Percentiles rank a stretch among this genome's conserved stretches.
These are phyloP conservation scores for Geoglossum cookeanum DNA, from an alignment of 2,329 filamentous ascomycete genomes.

Conservation along the genomic window DNA sequence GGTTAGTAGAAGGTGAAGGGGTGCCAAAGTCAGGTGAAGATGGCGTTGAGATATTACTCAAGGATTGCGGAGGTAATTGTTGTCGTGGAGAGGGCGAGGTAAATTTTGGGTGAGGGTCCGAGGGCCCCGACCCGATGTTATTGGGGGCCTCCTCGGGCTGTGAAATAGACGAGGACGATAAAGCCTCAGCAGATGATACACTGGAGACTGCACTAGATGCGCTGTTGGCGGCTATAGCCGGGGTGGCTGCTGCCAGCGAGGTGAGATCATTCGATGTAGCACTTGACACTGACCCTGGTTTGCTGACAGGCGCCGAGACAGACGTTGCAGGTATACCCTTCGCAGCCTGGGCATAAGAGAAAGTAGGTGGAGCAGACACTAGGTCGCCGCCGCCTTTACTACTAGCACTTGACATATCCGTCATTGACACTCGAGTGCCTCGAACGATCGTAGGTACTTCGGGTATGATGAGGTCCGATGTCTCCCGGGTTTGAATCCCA, in stretches of 20 bases:
- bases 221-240: constrained; percentile 9
- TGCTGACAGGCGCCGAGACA: constrained; percentile 26
- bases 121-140: constrained; percentile 4
- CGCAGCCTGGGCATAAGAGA: constrained; percentile 92
- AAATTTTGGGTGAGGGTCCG: constrained; percentile 10
- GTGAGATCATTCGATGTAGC: constrained; percentile 7
- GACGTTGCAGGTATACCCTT: constrained; percentile 47
- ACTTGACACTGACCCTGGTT: constrained; percentile 18
- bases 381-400: background rate
- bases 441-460: background rate
- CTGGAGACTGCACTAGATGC: constrained; percentile 20
- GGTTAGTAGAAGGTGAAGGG: constrained; percentile 31
- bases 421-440: background rate
- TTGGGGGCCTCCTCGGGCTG: background rate
- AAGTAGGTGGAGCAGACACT: constrained; percentile 31
- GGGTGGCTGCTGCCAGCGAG: constrained; percentile 14
- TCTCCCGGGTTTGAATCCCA: background rate
- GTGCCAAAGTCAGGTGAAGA: constrained; percentile 36
- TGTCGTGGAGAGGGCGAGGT: constrained; percentile 2
- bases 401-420: background rate
- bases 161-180: constrained; percentile 8
- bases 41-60: constrained; percentile 18
- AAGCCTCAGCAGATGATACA: constrained; percentile 22
- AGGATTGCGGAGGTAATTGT: constrained; percentile 14
- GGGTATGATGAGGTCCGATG: background rate